Evolutionary conservation across 139 green algal species (phyloP).

Genomic region (Pseudopediastrum boryanum): DNA sequence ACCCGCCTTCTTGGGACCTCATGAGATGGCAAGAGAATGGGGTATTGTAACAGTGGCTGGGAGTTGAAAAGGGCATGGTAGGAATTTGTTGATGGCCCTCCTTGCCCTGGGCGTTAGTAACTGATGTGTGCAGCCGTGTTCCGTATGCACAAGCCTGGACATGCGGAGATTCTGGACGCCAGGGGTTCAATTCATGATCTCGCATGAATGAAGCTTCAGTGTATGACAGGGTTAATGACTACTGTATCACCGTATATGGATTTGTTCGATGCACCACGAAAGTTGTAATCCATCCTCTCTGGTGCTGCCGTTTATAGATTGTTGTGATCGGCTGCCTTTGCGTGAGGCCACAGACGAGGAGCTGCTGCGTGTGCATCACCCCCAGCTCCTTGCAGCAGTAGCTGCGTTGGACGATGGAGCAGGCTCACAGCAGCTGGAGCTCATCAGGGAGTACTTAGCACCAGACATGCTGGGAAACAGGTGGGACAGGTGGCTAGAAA

Average conservation of each 20-base stretch:
- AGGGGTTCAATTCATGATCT: no score
- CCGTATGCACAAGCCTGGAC: no score
- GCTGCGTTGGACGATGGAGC: conserved; percentile 13
- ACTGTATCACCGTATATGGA: neutral
- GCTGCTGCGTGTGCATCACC: conserved; percentile 67
- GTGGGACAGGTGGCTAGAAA: no score
- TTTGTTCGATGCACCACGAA: neutral
- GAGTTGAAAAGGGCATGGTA: neutral
- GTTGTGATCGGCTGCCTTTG: conserved; percentile 45
- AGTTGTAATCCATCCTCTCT: no score
- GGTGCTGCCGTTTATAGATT: conserved; percentile 32
- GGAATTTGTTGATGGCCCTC: neutral
- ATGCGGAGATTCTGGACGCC: neutral
- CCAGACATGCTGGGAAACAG: conserved; percentile 34
- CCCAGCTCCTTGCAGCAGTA: conserved; percentile 53
- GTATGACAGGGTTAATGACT: neutral
- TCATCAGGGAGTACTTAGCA: conserved; percentile 13
- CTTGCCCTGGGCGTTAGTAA: neutral
- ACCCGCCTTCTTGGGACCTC: no score
- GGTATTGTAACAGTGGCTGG: neutral
- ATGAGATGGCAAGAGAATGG: no score
- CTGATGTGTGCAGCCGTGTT: neutral
- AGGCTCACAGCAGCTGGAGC: conserved; percentile 3
- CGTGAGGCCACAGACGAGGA: conserved; percentile 58
- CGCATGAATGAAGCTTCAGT: no score